phyloP scores from a whole-genome alignment of 495 filamentous ascomycete species.

The Rusavskia elegans region DNA sequence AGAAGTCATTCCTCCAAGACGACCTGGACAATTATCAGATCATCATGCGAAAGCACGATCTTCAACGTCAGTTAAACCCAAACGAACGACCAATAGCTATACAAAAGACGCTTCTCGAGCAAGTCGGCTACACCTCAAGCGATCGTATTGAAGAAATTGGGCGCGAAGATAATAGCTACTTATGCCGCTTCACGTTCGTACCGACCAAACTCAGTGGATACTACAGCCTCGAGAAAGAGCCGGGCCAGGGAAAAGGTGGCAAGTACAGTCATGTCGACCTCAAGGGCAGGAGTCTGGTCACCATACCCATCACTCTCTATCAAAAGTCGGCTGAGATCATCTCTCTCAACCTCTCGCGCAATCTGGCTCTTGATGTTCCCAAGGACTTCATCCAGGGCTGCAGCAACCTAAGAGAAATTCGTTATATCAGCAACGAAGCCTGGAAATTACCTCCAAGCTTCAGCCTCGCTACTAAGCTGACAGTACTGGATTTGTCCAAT shows the following conservation, averaged over 20 bases:
- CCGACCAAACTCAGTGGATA: constrained; percentile 78
- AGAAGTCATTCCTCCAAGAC: constrained; percentile 83
- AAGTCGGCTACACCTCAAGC: constrained; percentile 76
- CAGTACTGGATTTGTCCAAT: constrained; percentile 84
- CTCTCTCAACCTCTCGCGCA: constrained; percentile 80
- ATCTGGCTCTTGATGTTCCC: constrained; percentile 81
- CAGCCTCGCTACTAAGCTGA: constrained; percentile 63
- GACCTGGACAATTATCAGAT: constrained; percentile 88
- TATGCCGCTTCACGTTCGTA: constrained; percentile 89
- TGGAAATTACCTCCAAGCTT: constrained; percentile 75
- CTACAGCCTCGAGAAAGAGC: constrained; percentile 53
- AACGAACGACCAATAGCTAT: constrained; percentile 77
- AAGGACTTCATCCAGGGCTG: constrained; percentile 95
- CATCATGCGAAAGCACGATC: constrained; percentile 79
- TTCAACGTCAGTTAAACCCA: constrained; percentile 63
- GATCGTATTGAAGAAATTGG: constrained; percentile 89
- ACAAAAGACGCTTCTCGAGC: constrained; percentile 82
- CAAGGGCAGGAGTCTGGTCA: constrained; percentile 76
- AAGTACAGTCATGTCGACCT: constrained; percentile 92
- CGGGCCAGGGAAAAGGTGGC: constrained; percentile 61
- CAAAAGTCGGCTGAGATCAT: constrained; percentile 86
- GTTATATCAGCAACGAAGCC: constrained; percentile 83
- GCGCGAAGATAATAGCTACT: constrained; percentile 93
- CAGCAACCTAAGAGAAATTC: constrained; percentile 82
- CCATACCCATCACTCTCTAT: constrained; percentile 88